Evolutionary conservation across 805 yeast genomes (phyloP).

Genomic region (Kazachstania taianensis): DNA sequence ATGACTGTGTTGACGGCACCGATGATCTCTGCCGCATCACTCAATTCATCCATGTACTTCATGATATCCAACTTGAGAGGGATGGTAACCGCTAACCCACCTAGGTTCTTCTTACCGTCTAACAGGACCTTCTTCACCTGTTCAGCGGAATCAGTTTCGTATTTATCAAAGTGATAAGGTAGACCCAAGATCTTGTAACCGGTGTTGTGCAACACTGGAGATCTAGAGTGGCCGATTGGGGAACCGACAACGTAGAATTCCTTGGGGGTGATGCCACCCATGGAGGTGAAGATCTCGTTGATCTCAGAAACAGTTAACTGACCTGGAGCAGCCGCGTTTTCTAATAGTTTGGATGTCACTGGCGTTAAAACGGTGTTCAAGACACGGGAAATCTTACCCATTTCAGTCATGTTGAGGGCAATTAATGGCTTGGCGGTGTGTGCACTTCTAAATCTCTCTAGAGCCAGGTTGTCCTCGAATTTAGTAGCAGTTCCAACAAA

Average conservation of each 20-base stretch:
- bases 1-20: constrained; percentile 91
- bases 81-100: constrained; percentile 93
- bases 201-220: constrained; percentile 79
- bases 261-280: constrained; percentile 54
- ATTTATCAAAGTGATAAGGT: constrained; percentile 58
- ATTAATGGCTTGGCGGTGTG: constrained; percentile 56
- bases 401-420: constrained; percentile 71
- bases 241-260: constrained; percentile 67
- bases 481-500: constrained; percentile 68
- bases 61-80: constrained; percentile 82
- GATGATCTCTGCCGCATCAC: constrained; percentile 68
- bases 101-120: constrained; percentile 42
- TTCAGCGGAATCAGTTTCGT: constrained; percentile 56
- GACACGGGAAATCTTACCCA: constrained; percentile 72
- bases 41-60: constrained; percentile 50
- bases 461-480: constrained; percentile 55
- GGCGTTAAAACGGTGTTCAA: constrained; percentile 73
- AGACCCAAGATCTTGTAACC: constrained; percentile 66
- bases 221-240: constrained; percentile 79
- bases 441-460: constrained; percentile 56
- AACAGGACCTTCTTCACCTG: constrained; percentile 46
- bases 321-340: constrained; percentile 71
- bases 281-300: constrained; percentile 41
- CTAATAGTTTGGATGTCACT: constrained; percentile 61
- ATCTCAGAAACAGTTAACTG: constrained; percentile 60